Evolutionary conservation across 352 stramenopile species (phyloP).

Genomic region (Phytophthora ohioensis): DNA sequence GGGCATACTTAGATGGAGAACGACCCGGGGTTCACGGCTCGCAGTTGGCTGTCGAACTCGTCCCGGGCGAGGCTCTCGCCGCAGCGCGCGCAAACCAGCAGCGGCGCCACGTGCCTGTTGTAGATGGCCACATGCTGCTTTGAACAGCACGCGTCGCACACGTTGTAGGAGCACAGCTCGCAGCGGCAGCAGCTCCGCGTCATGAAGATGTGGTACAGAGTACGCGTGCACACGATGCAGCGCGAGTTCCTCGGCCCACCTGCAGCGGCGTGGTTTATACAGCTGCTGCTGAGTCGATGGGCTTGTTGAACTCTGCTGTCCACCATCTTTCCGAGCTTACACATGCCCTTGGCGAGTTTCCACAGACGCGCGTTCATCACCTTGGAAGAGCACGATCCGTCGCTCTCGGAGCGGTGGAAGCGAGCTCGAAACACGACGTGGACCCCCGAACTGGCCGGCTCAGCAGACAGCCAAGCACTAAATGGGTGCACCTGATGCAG

Average conservation of each 20-base stretch:
- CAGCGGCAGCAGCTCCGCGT: constrained; percentile 30
- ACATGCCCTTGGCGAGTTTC: constrained; percentile 38
- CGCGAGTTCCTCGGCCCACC: constrained; percentile 37
- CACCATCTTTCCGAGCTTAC: constrained; percentile 35
- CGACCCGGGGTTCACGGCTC: constrained; percentile 17
- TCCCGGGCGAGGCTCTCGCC: constrained; percentile 40
- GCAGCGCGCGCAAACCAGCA: constrained; percentile 40
- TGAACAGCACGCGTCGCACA: constrained; percentile 39
- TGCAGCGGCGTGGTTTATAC: neutral
- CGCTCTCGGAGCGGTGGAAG: constrained; percentile 27
- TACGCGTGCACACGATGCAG: constrained; percentile 45
- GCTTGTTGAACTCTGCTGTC: constrained; percentile 2
- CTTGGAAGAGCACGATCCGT: constrained; percentile 32
- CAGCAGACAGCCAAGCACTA: constrained; percentile 34
- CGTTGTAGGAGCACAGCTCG: constrained; percentile 44
- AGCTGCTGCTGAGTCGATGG: constrained; percentile 10
- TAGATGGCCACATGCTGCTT: constrained; percentile 44
- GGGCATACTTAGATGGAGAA: constrained; percentile 5
- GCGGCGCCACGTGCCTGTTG: constrained; percentile 39
- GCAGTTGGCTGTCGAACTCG: constrained; percentile 44
- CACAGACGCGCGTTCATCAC: constrained; percentile 37
- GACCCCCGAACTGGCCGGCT: constrained; percentile 33
- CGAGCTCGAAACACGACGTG: constrained; percentile 38
- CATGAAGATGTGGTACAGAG: constrained; percentile 29
- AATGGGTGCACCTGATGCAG: constrained; percentile 41